These are phyloP conservation scores for Hypoxylon fuscum DNA, from an alignment of 495 filamentous ascomycete genomes.

Conservation along the genomic window DNA sequence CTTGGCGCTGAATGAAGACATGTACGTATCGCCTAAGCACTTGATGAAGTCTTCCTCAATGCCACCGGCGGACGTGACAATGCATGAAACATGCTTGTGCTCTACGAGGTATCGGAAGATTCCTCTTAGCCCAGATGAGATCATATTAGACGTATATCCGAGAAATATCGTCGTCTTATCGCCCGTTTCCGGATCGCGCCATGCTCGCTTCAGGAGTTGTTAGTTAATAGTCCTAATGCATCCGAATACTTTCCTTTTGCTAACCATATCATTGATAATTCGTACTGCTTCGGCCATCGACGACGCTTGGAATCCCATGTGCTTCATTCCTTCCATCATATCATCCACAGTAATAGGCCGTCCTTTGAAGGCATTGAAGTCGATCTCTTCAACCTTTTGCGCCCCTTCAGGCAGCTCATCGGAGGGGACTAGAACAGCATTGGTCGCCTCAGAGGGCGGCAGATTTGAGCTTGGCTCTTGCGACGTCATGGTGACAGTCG, in stretches of 20 bases:
- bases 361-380: conserved; percentile 82
- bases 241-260: conserved; percentile 36
- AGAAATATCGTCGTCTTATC: conserved; percentile 90
- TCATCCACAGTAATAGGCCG: conserved; percentile 84
- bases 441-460: conserved; percentile 72
- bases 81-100: conserved; percentile 86
- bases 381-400: conserved; percentile 81
- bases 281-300: conserved; percentile 82
- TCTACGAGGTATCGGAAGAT: conserved; percentile 92
- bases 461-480: conserved; percentile 38
- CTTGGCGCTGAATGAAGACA: conserved; percentile 79
- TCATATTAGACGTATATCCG: conserved; percentile 95
- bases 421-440: conserved; percentile 90
- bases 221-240: conserved; percentile 4
- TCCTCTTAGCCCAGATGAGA: conserved; percentile 92
- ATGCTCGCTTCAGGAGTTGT: conserved; percentile 66
- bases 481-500: conserved; percentile 32
- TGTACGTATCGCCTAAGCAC: conserved; percentile 91
- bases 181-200: conserved; percentile 75
- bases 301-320: conserved; percentile 92
- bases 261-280: conserved; percentile 95
- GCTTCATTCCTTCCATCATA: conserved; percentile 79
- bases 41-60: conserved; percentile 99
- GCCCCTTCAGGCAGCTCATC: conserved; percentile 79
- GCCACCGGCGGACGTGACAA: conserved; percentile 96